Percentiles rank a stretch among this genome's conserved stretches.
phyloP scores from a whole-genome alignment of 2,329 filamentous ascomycete genomes.

The Fusarium liriodendri region DNA sequence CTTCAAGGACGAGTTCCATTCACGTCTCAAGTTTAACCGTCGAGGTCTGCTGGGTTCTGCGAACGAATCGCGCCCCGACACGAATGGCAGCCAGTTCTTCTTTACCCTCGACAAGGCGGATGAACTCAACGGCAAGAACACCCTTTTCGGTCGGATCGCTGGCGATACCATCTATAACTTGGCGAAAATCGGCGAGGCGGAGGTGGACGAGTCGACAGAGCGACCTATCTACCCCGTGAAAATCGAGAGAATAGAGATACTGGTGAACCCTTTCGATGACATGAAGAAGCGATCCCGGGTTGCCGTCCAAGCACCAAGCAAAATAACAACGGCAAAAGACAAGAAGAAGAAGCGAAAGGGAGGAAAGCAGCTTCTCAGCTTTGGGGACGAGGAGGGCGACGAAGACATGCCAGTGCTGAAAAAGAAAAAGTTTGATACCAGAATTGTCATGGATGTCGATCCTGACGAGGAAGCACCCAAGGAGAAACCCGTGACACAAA shows the following conservation, averaged over 20 bases:
- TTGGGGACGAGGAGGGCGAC: constrained; percentile 75
- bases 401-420: constrained; percentile 70
- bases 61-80: constrained; percentile 80
- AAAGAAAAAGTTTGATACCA: constrained; percentile 82
- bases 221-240: constrained; percentile 87
- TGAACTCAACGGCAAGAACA: constrained; percentile 90
- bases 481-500: constrained; percentile 40
- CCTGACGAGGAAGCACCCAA: constrained; percentile 45
- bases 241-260: constrained; percentile 78
- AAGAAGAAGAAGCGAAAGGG: constrained; percentile 79
- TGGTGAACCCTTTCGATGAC: constrained; percentile 85
- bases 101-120: constrained; percentile 88
- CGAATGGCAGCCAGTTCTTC: constrained; percentile 98
- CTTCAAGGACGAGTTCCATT: constrained; percentile 90
- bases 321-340: constrained; percentile 57
- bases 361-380: constrained; percentile 82
- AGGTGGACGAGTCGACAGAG: constrained; percentile 82
- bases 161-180: constrained; percentile 97
- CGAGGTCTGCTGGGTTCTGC: constrained; percentile 96
- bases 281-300: constrained; percentile 77
- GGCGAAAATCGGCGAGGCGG: constrained; percentile 90
- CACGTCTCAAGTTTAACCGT: constrained; percentile 90
- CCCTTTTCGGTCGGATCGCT: constrained; percentile 90
- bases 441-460: constrained; percentile 72
- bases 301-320: constrained; percentile 58